Evolutionary conservation across 306 rosid species (phyloP).

Genomic region (Inga oerstediana): DNA sequence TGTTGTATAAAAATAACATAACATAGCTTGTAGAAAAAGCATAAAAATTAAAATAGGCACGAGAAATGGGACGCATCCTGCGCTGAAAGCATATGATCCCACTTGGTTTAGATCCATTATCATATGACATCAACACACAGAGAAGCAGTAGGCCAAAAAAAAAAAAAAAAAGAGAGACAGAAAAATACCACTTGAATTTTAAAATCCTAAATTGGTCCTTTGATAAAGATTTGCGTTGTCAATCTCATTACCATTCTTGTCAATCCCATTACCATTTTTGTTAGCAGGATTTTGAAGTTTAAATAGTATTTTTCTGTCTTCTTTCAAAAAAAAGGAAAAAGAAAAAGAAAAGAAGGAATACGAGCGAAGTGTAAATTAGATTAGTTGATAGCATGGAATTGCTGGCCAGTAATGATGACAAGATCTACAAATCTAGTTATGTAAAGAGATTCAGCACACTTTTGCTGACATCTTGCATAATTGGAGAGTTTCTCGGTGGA

Average conservation of each 20-base stretch:
- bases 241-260: too few relatives aligned
- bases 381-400: background rate
- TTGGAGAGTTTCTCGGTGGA: background rate
- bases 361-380: background rate
- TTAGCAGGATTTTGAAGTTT: too few relatives aligned
- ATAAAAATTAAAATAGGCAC: background rate
- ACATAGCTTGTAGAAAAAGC: conserved; percentile 19
- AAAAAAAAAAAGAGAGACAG: too few relatives aligned
- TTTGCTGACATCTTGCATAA: background rate
- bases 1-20: background rate
- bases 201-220: too few relatives aligned
- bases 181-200: too few relatives aligned
- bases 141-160: background rate
- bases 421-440: background rate
- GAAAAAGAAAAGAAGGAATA: background rate
- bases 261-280: too few relatives aligned
- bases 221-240: too few relatives aligned
- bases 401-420: background rate
- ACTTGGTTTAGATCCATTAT: background rate
- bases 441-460: background rate
- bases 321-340: background rate
- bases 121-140: background rate
- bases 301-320: too few relatives aligned
- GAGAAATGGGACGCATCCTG: conserved; percentile 19
- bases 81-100: background rate